Percentiles rank a stretch among this genome's conserved stretches.
These are phyloP conservation scores for Neurospora sp. DNA, from an alignment of 495 filamentous ascomycete species.

Conservation along the genomic window DNA sequence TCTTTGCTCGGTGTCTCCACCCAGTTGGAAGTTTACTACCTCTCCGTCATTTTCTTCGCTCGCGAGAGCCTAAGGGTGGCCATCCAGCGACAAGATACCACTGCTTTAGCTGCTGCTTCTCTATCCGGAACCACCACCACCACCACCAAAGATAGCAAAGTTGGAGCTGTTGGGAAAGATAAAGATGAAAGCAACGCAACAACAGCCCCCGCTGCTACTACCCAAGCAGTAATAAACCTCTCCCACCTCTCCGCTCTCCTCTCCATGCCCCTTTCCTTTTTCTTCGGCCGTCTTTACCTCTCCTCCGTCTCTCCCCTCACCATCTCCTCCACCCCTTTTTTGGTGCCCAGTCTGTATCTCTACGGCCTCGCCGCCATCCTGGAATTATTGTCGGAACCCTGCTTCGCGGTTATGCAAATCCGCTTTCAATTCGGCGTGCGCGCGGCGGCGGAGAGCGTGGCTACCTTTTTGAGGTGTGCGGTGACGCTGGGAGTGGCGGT, in stretches of 20 bases:
- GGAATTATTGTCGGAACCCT: slow-evolving; percentile 76
- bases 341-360: slow-evolving; percentile 51
- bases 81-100: slow-evolving; percentile 61
- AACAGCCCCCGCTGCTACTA: background rate
- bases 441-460: slow-evolving; percentile 67
- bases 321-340: slow-evolving; percentile 48
- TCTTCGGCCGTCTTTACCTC: slow-evolving; percentile 57
- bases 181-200: slow-evolving; percentile 4
- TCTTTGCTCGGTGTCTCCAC: slow-evolving; percentile 72
- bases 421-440: slow-evolving; percentile 69
- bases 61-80: slow-evolving; percentile 80
- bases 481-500: slow-evolving; percentile 57
- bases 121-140: background rate
- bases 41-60: slow-evolving; percentile 82
- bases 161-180: too few relatives aligned
- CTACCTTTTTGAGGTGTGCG: slow-evolving; percentile 66
- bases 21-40: slow-evolving; percentile 84
- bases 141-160: background rate
- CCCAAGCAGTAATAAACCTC: slow-evolving; percentile 82
- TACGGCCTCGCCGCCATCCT: slow-evolving; percentile 68
- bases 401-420: slow-evolving; percentile 74
- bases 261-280: slow-evolving; percentile 51
- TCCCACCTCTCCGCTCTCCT: slow-evolving; percentile 67
- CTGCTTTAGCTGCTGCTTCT: background rate
- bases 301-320: slow-evolving; percentile 41